These are phyloP conservation scores for Turritis glabra DNA, from an alignment of 345 rosid genomes.

Conservation along the genomic window DNA sequence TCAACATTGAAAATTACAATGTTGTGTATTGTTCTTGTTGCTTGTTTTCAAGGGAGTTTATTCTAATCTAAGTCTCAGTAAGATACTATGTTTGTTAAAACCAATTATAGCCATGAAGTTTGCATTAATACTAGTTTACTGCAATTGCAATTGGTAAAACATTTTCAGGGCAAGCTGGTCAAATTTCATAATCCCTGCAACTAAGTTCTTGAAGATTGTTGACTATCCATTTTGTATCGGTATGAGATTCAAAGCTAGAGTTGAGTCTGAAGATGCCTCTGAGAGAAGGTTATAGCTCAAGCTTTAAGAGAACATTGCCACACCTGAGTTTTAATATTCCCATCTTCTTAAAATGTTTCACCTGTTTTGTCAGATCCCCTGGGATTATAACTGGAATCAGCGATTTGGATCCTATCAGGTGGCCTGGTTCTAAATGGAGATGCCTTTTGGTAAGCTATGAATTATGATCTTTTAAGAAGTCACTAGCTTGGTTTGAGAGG, in stretches of 20 bases:
- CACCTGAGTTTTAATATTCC: not conserved
- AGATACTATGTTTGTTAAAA: not conserved
- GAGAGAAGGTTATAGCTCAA: conserved; percentile 70
- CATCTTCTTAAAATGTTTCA: not conserved
- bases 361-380: conserved; percentile 52
- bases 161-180: conserved; percentile 63
- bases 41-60: not conserved
- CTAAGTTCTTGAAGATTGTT: conserved; percentile 76
- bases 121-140: not conserved
- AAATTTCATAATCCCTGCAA: conserved; percentile 67
- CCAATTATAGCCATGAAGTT: not conserved
- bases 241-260: conserved; percentile 84
- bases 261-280: conserved; percentile 88
- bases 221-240: conserved; percentile 68
- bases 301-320: not conserved
- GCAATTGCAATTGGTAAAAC: not conserved
- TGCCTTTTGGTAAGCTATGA: conserved; percentile 66
- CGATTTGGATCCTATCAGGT: conserved; percentile 84
- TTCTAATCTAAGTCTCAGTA: not conserved
- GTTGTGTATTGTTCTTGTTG: not conserved
- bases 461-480: not conserved
- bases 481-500: not conserved
- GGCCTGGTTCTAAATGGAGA: conserved; percentile 98
- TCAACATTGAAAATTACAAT: not conserved
- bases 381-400: conserved; percentile 80